Conservation (phyloP, 768 basidiomycete genomes). For the Termitomyces sp. region DNA sequence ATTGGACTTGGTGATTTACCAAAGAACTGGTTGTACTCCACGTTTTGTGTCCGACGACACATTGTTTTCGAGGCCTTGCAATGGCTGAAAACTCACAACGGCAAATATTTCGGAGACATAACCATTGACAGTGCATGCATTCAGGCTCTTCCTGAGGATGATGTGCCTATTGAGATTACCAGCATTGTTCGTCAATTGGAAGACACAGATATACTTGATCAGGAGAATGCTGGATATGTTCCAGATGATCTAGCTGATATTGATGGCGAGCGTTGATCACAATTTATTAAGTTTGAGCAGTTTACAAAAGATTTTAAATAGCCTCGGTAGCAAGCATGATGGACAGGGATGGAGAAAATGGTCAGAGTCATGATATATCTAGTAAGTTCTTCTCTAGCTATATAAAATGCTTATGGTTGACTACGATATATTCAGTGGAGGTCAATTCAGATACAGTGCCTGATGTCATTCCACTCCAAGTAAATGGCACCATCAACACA, state of each 20-base stretch:
- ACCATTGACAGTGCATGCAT: background rate
- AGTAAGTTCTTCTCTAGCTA: background rate
- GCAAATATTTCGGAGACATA: constrained; percentile 28
- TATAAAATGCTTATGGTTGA: no score
- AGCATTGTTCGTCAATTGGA: background rate
- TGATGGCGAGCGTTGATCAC: no score
- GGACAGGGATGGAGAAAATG: background rate
- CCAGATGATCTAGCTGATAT: constrained; percentile 27
- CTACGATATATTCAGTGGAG: no score
- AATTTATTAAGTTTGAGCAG: no score
- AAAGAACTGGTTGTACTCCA: constrained; percentile 16
- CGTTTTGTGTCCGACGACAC: constrained; percentile 31
- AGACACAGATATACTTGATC: constrained; percentile 12
- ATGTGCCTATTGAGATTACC: constrained; percentile 18
- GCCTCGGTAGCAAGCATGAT: no score
- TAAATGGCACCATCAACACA: background rate
- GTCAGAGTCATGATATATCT: background rate
- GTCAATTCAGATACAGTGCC: background rate
- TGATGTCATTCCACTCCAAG: background rate
- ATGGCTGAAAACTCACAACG: constrained; percentile 38
- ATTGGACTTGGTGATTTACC: constrained; percentile 25
- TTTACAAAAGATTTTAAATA: no score
- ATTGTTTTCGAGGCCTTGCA: constrained; percentile 27
- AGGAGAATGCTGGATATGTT: constrained; percentile 30
- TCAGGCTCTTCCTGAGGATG: background rate